These are phyloP conservation scores for Yarrowia sp. DNA, from an alignment of 805 yeast species.

Conservation along the genomic window DNA sequence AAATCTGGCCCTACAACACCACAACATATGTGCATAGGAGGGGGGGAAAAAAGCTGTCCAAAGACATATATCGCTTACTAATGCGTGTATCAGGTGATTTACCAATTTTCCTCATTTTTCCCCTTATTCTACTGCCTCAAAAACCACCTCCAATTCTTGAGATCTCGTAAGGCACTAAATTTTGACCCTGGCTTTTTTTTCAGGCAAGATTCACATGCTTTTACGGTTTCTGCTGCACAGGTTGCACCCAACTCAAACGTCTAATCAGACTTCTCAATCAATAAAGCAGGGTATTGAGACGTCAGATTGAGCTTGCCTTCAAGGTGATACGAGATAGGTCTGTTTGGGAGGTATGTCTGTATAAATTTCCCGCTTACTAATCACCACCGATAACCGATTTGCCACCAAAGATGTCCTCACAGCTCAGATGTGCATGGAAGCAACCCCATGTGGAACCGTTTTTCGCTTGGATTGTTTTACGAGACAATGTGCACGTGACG, in stretches of 20 bases:
- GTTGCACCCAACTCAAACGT: not conserved
- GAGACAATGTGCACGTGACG: constrained; percentile 3
- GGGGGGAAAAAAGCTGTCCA: too few species aligned
- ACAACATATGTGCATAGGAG: too few species aligned
- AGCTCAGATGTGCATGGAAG: constrained; percentile 10
- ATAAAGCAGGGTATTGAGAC: too few species aligned
- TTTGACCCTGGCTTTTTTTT: not conserved
- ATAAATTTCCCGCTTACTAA: not conserved
- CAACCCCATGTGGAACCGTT: constrained; percentile 1
- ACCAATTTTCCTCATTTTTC: too few species aligned
- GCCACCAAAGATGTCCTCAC: not conserved
- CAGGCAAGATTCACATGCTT: constrained; percentile 18
- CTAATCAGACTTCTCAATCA: not conserved
- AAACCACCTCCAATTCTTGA: too few species aligned
- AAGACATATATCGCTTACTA: too few species aligned
- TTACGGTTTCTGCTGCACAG: not conserved
- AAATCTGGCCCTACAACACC: too few species aligned
- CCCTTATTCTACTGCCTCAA: too few species aligned
- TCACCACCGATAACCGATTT: not conserved
- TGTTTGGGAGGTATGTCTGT: too few species aligned
- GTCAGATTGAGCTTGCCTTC: too few species aligned
- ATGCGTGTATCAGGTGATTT: too few species aligned
- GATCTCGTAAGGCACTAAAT: not conserved
- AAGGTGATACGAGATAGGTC: too few species aligned
- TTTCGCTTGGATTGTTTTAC: constrained; percentile 9